Conservation (phyloP, 2,329 filamentous ascomycete species). For the Colletotrichum costaricense region DNA sequence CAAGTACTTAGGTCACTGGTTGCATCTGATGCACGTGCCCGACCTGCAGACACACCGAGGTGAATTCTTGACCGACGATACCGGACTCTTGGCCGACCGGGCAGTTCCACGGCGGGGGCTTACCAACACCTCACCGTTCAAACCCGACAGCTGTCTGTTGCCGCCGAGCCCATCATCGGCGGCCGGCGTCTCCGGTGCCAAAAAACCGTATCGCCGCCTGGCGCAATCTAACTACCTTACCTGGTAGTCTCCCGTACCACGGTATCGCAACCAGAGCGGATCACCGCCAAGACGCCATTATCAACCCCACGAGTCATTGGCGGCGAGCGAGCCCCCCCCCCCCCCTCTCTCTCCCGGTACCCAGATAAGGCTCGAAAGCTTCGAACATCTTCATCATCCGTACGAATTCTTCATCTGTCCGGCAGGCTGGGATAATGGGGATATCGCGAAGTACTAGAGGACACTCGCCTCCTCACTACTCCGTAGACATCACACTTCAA, state of each 20-base stretch:
- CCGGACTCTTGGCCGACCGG: background rate
- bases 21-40: constrained; percentile 1
- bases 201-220: background rate
- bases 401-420: no score
- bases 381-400: background rate
- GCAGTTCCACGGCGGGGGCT: background rate
- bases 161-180: background rate
- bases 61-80: background rate
- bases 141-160: background rate
- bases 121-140: background rate
- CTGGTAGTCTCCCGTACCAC: background rate
- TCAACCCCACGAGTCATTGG: constrained; percentile 24
- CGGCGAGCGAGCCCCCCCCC: background rate
- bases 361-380: background rate
- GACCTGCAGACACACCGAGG: background rate
- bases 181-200: background rate
- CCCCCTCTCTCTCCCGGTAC: background rate
- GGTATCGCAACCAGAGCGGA: background rate
- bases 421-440: no score
- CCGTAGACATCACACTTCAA: no score
- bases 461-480: no score
- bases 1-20: background rate
- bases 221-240: background rate
- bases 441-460: no score
- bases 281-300: constrained; percentile 19